phyloP scores from a whole-genome alignment of 805 yeast genomes.

The Pichia pseudocactophila region DNA sequence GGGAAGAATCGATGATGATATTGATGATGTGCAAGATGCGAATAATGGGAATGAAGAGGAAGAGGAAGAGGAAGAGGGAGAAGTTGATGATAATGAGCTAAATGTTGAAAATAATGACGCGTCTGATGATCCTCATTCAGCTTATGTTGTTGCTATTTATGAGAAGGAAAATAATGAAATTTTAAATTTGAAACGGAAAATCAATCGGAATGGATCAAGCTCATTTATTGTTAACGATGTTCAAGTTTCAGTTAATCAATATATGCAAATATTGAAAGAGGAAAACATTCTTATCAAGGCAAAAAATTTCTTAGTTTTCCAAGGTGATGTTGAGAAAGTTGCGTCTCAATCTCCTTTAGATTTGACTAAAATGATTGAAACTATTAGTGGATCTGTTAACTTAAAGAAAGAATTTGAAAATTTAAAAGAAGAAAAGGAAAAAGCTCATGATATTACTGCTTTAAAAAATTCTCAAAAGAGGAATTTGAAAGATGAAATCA shows the following conservation, averaged over 20 bases:
- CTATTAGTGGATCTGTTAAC: conserved; percentile 74
- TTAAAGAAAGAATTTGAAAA: conserved; percentile 56
- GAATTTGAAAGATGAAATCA: conserved; percentile 61
- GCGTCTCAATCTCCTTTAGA: conserved; percentile 81
- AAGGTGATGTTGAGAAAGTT: conserved; percentile 91
- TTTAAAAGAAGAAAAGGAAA: conserved; percentile 54
- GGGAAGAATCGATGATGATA: conserved; percentile 40
- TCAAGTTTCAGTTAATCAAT: conserved; percentile 54
- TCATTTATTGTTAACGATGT: conserved; percentile 59
- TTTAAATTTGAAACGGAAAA: conserved; percentile 54
- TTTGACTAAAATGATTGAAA: conserved; percentile 66
- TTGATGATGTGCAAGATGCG: conserved; percentile 16
- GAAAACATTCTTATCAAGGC: conserved; percentile 86
- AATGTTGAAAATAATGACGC: conserved; percentile 26
- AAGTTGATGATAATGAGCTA: conserved; percentile 18
- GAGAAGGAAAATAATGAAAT: conserved; percentile 52
- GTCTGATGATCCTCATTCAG: conserved; percentile 52
- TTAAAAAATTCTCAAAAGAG: conserved; percentile 61
- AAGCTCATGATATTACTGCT: conserved; percentile 55
- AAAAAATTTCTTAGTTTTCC: conserved; percentile 85
- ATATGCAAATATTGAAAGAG: conserved; percentile 53
- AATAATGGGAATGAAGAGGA: conserved; percentile 16
- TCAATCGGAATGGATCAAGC: conserved; percentile 50
- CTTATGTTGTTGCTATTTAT: conserved; percentile 74
- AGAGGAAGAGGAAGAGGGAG: conserved; percentile 46